Percentiles rank a stretch among this genome's conserved stretches.
Evolutionary conservation across 805 yeast species (phyloP).

Genomic region (Saccharomycopsis microspora): DNA sequence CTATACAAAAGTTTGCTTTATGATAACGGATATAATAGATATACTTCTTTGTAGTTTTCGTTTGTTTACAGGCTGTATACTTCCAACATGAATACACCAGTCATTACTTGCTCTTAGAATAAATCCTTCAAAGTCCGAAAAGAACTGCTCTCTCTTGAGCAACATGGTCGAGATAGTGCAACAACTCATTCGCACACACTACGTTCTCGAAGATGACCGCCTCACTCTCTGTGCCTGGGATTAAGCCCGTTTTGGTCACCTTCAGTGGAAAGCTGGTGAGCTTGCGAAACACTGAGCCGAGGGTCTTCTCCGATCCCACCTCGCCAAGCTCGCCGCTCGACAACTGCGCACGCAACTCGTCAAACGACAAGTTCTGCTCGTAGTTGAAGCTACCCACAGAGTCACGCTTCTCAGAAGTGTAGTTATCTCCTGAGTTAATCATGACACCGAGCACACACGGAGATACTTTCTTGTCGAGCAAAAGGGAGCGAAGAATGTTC

Average conservation of each 20-base stretch:
- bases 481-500: not conserved
- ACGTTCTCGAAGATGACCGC: not conserved
- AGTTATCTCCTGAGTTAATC: slow-evolving; percentile 1
- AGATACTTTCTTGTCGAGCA: not conserved
- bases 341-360: not conserved
- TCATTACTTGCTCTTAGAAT: no score
- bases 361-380: not conserved
- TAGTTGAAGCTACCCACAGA: not conserved
- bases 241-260: not conserved
- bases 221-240: not conserved
- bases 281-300: not conserved
- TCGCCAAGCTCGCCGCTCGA: not conserved
- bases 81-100: no score
- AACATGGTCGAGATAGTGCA: not conserved
- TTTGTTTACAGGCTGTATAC: no score
- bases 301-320: not conserved
- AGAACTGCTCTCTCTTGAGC: not conserved
- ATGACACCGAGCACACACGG: not conserved
- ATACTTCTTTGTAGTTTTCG: no score
- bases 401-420: not conserved
- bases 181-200: not conserved
- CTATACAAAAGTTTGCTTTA: no score
- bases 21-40: no score
- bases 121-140: no score
- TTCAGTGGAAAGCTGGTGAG: not conserved